These are phyloP conservation scores for Fusarium agapanthi DNA, from an alignment of 2,329 filamentous ascomycete species.

Conservation along the genomic window DNA sequence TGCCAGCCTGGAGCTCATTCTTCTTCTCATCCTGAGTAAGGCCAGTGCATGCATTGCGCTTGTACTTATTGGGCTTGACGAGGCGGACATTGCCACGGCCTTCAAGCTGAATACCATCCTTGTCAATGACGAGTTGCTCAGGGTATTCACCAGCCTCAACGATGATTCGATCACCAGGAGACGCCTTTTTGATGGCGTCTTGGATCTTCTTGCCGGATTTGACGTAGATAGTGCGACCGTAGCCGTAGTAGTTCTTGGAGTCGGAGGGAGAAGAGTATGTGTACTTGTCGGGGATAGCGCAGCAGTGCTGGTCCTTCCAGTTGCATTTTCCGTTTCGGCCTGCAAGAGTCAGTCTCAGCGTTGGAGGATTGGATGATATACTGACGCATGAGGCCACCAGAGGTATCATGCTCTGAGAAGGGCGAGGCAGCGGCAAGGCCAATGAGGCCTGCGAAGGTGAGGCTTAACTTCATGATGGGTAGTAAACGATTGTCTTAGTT, in stretches of 20 bases:
- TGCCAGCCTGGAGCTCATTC: conserved; percentile 39
- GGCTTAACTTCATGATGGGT: conserved; percentile 15
- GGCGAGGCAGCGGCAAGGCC: conserved; percentile 22
- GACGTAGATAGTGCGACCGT: conserved; percentile 27
- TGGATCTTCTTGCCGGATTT: conserved; percentile 43
- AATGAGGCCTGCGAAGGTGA: not conserved
- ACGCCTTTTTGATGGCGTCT: conserved; percentile 41
- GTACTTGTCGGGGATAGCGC: conserved; percentile 1
- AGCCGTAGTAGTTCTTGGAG: not conserved
- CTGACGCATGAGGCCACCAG: conserved; percentile 10
- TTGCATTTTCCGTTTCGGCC: conserved; percentile 21
- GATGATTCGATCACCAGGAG: conserved; percentile 43
- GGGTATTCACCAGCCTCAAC: conserved; percentile 46
- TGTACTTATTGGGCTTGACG: conserved; percentile 31
- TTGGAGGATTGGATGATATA: not conserved
- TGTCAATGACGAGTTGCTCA: conserved; percentile 49
- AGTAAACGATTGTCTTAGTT: not conserved
- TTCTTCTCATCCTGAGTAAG: conserved; percentile 35
- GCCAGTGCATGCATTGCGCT: conserved; percentile 45
- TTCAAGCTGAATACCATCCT: conserved; percentile 45
- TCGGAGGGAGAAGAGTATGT: not conserved
- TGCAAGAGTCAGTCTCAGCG: not conserved
- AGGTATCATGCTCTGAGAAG: conserved; percentile 6
- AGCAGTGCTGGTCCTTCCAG: conserved; percentile 29
- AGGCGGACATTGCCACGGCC: conserved; percentile 41